Evolutionary conservation across 768 basidiomycete species (phyloP), one percentile per base, ranked within the genome.

Genomic region (Lentinula sp.): DNA sequence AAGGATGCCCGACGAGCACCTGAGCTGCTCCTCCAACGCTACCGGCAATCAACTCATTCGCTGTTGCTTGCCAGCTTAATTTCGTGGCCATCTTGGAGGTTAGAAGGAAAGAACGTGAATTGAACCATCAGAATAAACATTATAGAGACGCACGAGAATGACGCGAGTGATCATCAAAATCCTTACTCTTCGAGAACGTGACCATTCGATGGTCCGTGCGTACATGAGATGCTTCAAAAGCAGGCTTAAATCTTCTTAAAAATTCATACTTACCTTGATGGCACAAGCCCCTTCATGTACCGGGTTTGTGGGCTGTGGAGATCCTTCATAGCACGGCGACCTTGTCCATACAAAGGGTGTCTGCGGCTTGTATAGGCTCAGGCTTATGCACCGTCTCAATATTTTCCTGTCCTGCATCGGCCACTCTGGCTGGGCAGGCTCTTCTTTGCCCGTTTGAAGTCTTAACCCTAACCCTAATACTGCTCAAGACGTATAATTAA

Each of bases 21-120:
- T 98, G 96, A 0, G 92, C 88, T 1, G 94, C 94, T n/a, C 96
- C 96, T 35, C 86, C 95, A 6, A 93, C 82, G 70, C 90, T 92
- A 5, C 95, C 95, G 0, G 95, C 89, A 23, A 95, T 72, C 32
- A 98, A 83, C 69, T 93, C 91, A 66, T 93, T 92, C 42, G 88
- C 69, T 0, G 89, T 91, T 49, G 81, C 74, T n/a, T 82, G 71
- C 9, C 78, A 65, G 40, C 53, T 57, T 59, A 67, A 67, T 48
- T 54, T 61, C 15, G 39, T 39, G 57, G 61, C 34, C 58, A 62
- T 60, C 37, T n/a, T 39, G 57, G 56, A 15, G 32, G 18, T 5
- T 23, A n/a, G 13, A 40, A 61, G 23, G 28, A 9, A 37, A 16
- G 31, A 40, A 43, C 15, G 16, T n/a, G 39, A 40, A 48, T 39